Evolutionary conservation across 345 rosid species (phyloP), one percentile per base, ranked within the genome.

Genomic region (Eutrema japonicum): DNA sequence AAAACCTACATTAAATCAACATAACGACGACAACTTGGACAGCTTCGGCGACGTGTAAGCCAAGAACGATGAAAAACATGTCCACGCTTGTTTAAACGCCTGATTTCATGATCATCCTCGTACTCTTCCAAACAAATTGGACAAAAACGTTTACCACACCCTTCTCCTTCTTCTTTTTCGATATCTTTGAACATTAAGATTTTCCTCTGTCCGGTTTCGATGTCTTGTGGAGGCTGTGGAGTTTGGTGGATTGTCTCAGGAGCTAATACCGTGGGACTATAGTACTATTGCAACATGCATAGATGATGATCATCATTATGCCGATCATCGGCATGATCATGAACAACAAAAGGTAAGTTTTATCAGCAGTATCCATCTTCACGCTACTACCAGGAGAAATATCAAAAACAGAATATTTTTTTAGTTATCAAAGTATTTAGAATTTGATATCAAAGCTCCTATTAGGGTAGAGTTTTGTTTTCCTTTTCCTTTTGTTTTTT

Each of bases 91-190:
- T 30, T 16, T 18, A 74, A 74, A 38, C 36, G 72, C 29, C 11
- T 56, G 32, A 74, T 48, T 60, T 48, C 46, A 49, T 74, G 72
- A 48, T 74, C 46, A 57, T 57, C 72, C 45, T 66, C 60, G 51
- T 74, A 74, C 37, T 57, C 66, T 56, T 66, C 72, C 66, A 73
- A 65, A 74, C 72, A 74, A 8, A 66, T 74, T 6, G 72, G 58
- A 57, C 72, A 74, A 40, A 8, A 57, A 1, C 43, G 35, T 48
- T 66, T 37, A 18, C 45, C 53, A 43, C 46, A 32, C 2, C 49
- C 54, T 46, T 33, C 64, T 13, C 35, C 70, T 33, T 56, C 42
- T 55, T 55, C 62, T 8, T 47, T 10, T 48, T 56, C 6, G 37
- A 74, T 58, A 30, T 74, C 72, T 74, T 74, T 66, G 72, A 66